A percentile compares a stretch with the other conserved stretches of the same genome.
Evolutionary conservation across 495 filamentous ascomycete genomes (phyloP).

Genomic region (Lepidopterella palustris): DNA sequence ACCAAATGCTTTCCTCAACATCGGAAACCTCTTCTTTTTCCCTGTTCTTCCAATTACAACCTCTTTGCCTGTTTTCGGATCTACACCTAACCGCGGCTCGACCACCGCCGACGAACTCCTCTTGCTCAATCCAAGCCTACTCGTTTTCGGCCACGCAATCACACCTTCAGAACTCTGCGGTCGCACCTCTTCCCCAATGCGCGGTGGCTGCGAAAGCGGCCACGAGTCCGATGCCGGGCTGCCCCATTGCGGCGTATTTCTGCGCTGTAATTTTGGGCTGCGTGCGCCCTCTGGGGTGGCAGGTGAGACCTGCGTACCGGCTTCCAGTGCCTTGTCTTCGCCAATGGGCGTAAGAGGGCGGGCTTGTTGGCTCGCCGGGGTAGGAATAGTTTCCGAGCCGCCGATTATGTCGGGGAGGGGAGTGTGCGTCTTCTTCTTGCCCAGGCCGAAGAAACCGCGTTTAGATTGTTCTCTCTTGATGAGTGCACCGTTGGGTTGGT

Average conservation of each 20-base stretch:
- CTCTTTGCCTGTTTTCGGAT: conserved; percentile 17
- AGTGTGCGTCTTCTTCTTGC: conserved; percentile 30
- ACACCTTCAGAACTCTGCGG: conserved; percentile 28
- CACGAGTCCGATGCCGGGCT: conserved; percentile 26
- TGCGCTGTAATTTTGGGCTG: conserved; percentile 26
- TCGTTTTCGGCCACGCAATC: background rate
- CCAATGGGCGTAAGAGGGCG: conserved; percentile 24
- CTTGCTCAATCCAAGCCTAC: conserved; percentile 21
- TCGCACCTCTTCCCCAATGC: conserved; percentile 18
- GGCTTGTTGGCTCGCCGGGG: conserved; percentile 1
- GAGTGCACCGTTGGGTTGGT: conserved; percentile 9
- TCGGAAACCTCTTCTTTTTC: conserved; percentile 57
- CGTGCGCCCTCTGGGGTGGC: background rate
- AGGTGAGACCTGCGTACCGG: background rate
- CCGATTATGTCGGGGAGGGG: background rate
- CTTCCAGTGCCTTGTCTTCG: conserved; percentile 14
- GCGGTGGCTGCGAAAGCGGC: conserved; percentile 28
- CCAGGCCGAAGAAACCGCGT: conserved; percentile 32
- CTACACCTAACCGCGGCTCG: conserved; percentile 3
- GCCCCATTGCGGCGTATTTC: conserved; percentile 23
- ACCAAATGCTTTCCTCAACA: conserved; percentile 51
- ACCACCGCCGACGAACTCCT: conserved; percentile 14
- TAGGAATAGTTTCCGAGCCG: conserved; percentile 10
- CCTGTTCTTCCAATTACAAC: conserved; percentile 29
- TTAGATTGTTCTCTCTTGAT: conserved; percentile 22